Conservation (phyloP, 2,329 filamentous ascomycete species). For the Pseudocercospora ulei region DNA sequence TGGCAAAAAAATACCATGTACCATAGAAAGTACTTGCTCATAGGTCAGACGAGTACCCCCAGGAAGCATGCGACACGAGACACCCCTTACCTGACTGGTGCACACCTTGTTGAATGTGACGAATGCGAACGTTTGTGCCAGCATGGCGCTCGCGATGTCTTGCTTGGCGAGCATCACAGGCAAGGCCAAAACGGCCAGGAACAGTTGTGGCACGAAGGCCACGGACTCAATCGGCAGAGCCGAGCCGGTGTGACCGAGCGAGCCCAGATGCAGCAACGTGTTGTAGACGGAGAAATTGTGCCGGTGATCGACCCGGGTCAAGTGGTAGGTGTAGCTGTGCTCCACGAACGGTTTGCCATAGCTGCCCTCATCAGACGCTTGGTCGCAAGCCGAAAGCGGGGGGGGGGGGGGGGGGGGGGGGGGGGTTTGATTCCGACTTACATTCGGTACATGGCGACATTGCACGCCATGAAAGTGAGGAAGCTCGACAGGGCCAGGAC, state of each 20-base stretch:
- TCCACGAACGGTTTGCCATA: constrained; percentile 74
- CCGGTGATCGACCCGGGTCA: constrained; percentile 86
- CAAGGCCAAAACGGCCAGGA: constrained; percentile 67
- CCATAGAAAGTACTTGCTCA: constrained; percentile 94
- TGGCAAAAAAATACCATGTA: constrained; percentile 82
- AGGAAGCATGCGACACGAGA: too few species aligned
- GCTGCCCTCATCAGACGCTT: constrained; percentile 36
- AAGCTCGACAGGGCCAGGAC: constrained; percentile 56
- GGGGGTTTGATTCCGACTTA: constrained; percentile 44
- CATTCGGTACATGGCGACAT: constrained; percentile 66
- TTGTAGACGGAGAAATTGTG: constrained; percentile 99
- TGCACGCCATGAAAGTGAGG: constrained; percentile 62
- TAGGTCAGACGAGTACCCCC: too few species aligned
- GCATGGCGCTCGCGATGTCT: constrained; percentile 71
- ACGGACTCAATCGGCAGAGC: constrained; percentile 59
- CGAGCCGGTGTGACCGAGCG: constrained; percentile 46
- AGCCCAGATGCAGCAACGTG: constrained; percentile 75
- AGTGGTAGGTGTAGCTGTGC: constrained; percentile 87
- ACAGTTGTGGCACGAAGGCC: constrained; percentile 79
- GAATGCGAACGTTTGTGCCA: constrained; percentile 93
- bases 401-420: too few species aligned
- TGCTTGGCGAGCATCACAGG: constrained; percentile 68
- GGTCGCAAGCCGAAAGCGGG: not conserved
- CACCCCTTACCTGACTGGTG: constrained; percentile 87
- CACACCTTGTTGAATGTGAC: constrained; percentile 98